phyloP scores from a whole-genome alignment of 768 basidiomycete genomes.

The Antrodiella citrinella region DNA sequence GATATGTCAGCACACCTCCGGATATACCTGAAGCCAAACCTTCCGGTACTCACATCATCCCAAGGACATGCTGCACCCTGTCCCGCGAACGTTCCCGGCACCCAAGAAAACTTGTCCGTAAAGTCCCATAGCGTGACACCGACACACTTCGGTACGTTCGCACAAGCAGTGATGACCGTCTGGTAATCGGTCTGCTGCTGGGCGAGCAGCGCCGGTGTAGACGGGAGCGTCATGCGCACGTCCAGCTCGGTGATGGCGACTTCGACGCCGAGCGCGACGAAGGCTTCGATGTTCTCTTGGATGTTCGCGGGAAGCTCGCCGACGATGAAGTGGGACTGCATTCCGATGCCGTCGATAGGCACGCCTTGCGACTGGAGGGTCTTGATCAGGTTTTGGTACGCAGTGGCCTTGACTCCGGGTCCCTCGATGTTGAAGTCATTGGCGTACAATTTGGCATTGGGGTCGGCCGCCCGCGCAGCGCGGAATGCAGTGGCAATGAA shows the following conservation, averaged over 20 bases:
- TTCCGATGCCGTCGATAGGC: conserved; percentile 55
- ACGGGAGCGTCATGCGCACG: conserved; percentile 54
- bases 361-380: conserved; percentile 38
- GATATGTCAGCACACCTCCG: not conserved
- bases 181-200: conserved; percentile 54
- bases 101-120: conserved; percentile 32
- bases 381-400: conserved; percentile 44
- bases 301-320: conserved; percentile 42
- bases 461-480: conserved; percentile 46
- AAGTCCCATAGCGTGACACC: conserved; percentile 35
- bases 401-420: conserved; percentile 45
- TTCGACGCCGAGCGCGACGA: conserved; percentile 53
- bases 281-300: conserved; percentile 38
- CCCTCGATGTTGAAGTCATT: conserved; percentile 30
- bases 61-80: conserved; percentile 25
- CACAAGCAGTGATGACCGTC: conserved; percentile 45
- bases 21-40: conserved; percentile 1
- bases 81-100: conserved; percentile 25
- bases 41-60: conserved; percentile 18
- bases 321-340: conserved; percentile 54
- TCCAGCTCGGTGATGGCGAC: conserved; percentile 66
- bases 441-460: conserved; percentile 48
- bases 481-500: conserved; percentile 44
- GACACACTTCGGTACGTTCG: conserved; percentile 26
- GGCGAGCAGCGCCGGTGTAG: conserved; percentile 37